These are phyloP conservation scores for Lachnum nothofagi DNA, from an alignment of 2,329 filamentous ascomycete genomes.

Conservation along the genomic window DNA sequence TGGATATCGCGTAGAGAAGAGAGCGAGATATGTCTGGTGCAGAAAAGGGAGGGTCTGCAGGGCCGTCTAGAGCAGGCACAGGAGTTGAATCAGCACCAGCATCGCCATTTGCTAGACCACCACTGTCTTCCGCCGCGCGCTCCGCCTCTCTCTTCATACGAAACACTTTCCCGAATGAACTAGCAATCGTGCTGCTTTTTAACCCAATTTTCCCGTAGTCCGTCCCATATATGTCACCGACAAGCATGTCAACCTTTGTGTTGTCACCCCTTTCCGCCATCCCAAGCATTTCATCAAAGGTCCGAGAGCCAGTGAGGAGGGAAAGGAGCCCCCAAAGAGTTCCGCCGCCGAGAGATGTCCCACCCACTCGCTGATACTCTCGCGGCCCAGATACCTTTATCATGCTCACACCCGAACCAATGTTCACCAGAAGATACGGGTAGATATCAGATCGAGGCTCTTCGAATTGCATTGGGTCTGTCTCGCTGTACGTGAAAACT, in stretches of 20 bases:
- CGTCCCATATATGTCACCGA: constrained; percentile 95
- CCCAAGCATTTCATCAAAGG: constrained; percentile 96
- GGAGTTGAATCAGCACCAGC: constrained; percentile 9
- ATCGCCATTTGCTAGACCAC: constrained; percentile 33
- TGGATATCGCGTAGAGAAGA: constrained; percentile 89
- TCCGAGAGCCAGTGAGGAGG: constrained; percentile 83
- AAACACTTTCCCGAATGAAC: constrained; percentile 94
- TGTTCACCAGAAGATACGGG: constrained; percentile 95
- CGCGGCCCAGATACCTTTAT: constrained; percentile 91
- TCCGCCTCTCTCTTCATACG: constrained; percentile 85
- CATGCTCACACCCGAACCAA: constrained; percentile 94
- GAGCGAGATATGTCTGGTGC: constrained; percentile 84
- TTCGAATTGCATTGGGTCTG: constrained; percentile 84
- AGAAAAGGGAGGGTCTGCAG: constrained; percentile 52
- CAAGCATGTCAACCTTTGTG: constrained; percentile 86
- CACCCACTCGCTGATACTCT: constrained; percentile 84
- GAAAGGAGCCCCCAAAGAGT: constrained; percentile 94
- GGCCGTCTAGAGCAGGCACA: neutral
- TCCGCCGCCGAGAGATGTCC: constrained; percentile 91
- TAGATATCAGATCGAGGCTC: constrained; percentile 77
- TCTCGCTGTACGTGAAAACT: constrained; percentile 93
- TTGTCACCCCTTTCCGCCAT: constrained; percentile 92
- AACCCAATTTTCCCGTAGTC: constrained; percentile 95
- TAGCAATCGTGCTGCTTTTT: constrained; percentile 92
- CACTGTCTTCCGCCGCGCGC: constrained; percentile 67